Percentiles rank a stretch among this genome's conserved stretches.
These are phyloP conservation scores for Yarrowia alimentaria DNA, from an alignment of 805 yeast species.

Conservation along the genomic window DNA sequence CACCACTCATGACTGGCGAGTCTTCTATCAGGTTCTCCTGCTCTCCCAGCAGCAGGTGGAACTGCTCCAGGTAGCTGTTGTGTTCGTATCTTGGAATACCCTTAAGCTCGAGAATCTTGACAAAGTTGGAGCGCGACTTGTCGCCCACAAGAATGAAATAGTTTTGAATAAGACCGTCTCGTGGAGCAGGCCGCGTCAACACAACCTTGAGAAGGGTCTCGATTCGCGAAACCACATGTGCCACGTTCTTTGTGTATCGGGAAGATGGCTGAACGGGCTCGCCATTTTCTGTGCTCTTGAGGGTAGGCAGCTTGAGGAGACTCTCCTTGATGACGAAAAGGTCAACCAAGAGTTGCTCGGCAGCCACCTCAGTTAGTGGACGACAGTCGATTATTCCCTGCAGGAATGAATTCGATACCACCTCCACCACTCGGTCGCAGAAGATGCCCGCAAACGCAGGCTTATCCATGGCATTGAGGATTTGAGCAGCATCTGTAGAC, in stretches of 20 bases:
- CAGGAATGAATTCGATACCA: slow-evolving; percentile 54
- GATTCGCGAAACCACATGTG: slow-evolving; percentile 44
- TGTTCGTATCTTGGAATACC: slow-evolving; percentile 48
- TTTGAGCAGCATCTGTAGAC: slow-evolving; percentile 47
- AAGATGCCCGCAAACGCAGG: slow-evolving; percentile 70
- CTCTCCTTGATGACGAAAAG: slow-evolving; percentile 59
- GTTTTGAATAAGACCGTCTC: slow-evolving; percentile 57
- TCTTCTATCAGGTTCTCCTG: slow-evolving; percentile 40
- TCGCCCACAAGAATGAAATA: slow-evolving; percentile 70
- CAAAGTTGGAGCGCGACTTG: slow-evolving; percentile 58
- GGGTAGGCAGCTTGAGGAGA: slow-evolving; percentile 41
- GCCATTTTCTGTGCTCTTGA: slow-evolving; percentile 28
- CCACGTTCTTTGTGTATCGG: slow-evolving; percentile 34
- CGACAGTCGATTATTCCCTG: slow-evolving; percentile 57
- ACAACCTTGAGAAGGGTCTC: slow-evolving; percentile 70
- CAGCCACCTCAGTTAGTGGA: slow-evolving; percentile 66
- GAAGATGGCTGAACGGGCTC: slow-evolving; percentile 28
- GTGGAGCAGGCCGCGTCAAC: slow-evolving; percentile 64
- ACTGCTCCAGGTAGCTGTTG: slow-evolving; percentile 43
- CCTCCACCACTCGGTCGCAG: slow-evolving; percentile 73
- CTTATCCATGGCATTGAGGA: slow-evolving; percentile 49
- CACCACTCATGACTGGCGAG: slow-evolving; percentile 33
- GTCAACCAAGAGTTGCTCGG: slow-evolving; percentile 82
- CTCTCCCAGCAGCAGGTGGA: slow-evolving; percentile 42
- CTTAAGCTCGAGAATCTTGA: slow-evolving; percentile 62